Conservation (phyloP, 768 basidiomycete genomes). For the Royoungia palumana region DNA sequence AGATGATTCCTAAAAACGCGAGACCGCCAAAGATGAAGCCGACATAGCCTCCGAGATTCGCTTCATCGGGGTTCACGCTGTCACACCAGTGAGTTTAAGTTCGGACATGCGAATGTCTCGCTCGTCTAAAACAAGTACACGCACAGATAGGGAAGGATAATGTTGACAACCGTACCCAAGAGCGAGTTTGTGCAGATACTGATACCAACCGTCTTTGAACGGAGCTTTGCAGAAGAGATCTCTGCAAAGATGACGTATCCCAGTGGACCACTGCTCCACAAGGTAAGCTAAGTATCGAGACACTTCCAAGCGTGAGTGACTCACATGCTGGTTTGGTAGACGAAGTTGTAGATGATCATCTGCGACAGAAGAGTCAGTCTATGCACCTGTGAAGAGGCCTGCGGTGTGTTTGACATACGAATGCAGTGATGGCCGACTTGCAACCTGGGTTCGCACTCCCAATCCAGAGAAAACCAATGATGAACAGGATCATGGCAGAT, state of each 20-base stretch:
- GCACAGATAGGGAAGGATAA: slow-evolving; percentile 28
- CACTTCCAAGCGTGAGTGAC: background rate
- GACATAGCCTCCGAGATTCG: slow-evolving; percentile 26
- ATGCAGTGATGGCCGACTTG: slow-evolving; percentile 23
- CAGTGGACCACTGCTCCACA: slow-evolving; percentile 22
- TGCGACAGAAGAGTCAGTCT: background rate
- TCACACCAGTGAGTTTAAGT: background rate
- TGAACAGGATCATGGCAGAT: slow-evolving; percentile 19
- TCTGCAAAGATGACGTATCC: slow-evolving; percentile 29
- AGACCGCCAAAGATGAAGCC: slow-evolving; percentile 29
- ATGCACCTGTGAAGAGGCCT: background rate
- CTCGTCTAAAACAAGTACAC: too few relatives aligned
- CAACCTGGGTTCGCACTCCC: slow-evolving; percentile 6
- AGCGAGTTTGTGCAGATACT: slow-evolving; percentile 26
- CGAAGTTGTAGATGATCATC: slow-evolving; percentile 32
- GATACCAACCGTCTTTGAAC: slow-evolving; percentile 29
- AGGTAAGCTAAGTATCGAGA: background rate
- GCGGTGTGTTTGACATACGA: slow-evolving; percentile 11
- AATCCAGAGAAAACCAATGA: slow-evolving; percentile 30
- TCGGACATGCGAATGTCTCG: too few relatives aligned
- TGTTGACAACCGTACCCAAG: slow-evolving; percentile 25
- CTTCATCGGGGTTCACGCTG: slow-evolving; percentile 28
- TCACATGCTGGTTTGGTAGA: slow-evolving; percentile 27
- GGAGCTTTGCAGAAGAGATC: slow-evolving; percentile 28
- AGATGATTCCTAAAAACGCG: slow-evolving; percentile 18